Base-by-base conservation (phyloP, 352 stramenopile genomes). In the Lagenidium giganteum region DNA sequence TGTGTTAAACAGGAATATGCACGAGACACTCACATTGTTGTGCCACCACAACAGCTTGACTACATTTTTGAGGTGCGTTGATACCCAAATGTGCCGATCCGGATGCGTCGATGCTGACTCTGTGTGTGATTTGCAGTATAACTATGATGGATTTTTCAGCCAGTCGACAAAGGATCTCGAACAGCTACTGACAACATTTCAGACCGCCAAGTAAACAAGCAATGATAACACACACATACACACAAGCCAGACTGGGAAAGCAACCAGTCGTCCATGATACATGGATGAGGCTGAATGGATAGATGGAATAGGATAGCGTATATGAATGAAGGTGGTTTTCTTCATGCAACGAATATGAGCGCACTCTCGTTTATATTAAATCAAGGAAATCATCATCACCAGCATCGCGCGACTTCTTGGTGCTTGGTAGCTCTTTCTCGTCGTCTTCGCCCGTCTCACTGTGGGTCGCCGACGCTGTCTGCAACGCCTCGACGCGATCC, bases 41-140 rank as follows among this genome's bases (percentile, higher is more conserved):
- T 90, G 24, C 75, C 78, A 29, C 61, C 67, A 12, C 75, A 90
- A 51, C 78, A 90, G 49, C 60, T 93, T 37, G 81, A 90, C 52
- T 93, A 93, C 63, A 93, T 93, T 66, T 93, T 93, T 81, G 81
- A 90, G 64, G 80, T 92, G 47, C 59, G 54, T 43, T 23, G 14
- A 16, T 36, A 2, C 11, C 14, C n/a, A 9, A 25, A n/a, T 2
- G 30, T 34, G 42, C 17, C 32, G 5, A 3, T 50, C 7, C 16
- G 28, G 2, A 13, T 30, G 32, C 2, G 25, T 44, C 16, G 13
- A 38, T 33, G 30, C 5, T 9, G 37, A 27, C n/a, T 27, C 13
- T 30, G 11, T 8, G 28, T 42, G 16, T 40, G 26, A 46, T 57
- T 20, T 32, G 42, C 46, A 89, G 75, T 90, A 84, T 52, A 90